These are phyloP conservation scores for Aspergillus panamensis DNA, from an alignment of 495 filamentous ascomycete species.

Conservation along the genomic window DNA sequence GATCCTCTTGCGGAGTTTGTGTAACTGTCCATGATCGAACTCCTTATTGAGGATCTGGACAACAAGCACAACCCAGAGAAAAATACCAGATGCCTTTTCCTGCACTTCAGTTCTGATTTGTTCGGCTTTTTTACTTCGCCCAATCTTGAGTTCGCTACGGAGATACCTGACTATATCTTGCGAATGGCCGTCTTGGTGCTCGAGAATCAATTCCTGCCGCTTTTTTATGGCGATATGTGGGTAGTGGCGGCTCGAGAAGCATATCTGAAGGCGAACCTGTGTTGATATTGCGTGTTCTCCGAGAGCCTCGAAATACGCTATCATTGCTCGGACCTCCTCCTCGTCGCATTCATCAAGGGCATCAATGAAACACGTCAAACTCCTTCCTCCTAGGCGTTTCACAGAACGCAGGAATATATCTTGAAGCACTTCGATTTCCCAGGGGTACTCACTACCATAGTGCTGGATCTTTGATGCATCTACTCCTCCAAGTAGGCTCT, in stretches of 20 bases:
- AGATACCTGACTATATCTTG: constrained; percentile 26
- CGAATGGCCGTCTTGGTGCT: constrained; percentile 25
- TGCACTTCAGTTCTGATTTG: constrained; percentile 28
- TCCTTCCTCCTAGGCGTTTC: not conserved
- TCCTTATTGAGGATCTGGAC: constrained; percentile 42
- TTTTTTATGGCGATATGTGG: constrained; percentile 39
- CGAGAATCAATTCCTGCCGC: constrained; percentile 26
- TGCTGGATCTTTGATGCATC: not conserved
- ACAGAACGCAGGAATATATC: constrained; percentile 11
- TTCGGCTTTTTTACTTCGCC: constrained; percentile 11
- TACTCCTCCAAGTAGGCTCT: constrained; percentile 18
- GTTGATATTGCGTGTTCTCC: constrained; percentile 20
- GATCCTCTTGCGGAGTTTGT: constrained; percentile 23
- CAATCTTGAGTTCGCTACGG: constrained; percentile 19
- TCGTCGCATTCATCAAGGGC: constrained; percentile 40
- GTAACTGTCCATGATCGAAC: constrained; percentile 21
- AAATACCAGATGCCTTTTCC: constrained; percentile 39
- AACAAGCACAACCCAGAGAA: constrained; percentile 47
- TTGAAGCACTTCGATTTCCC: constrained; percentile 13
- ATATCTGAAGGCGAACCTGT: constrained; percentile 24
- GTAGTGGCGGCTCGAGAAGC: constrained; percentile 50
- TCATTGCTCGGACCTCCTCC: constrained; percentile 30
- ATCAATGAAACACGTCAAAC: constrained; percentile 34
- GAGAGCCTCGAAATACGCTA: constrained; percentile 35
- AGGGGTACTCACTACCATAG: not conserved